These are phyloP conservation scores for Alternaria metachromatica DNA, from an alignment of 2,329 filamentous ascomycete species.

Conservation along the genomic window DNA sequence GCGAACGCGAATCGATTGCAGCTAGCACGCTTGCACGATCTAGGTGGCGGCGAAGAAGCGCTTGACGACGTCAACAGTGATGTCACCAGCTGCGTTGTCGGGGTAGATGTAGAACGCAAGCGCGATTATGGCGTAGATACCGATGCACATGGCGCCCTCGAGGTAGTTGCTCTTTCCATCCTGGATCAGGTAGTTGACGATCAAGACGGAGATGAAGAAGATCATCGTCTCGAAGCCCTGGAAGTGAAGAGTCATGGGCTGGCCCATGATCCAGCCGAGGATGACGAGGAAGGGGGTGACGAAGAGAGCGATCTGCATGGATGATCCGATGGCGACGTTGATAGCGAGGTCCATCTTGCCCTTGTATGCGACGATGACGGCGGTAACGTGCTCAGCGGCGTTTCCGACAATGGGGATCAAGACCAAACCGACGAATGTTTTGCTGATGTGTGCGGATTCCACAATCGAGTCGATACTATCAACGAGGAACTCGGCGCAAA, in stretches of 20 bases:
- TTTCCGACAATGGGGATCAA: constrained; percentile 65
- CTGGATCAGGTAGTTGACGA: constrained; percentile 86
- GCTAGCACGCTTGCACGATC: background rate
- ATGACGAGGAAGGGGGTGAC: constrained; percentile 65
- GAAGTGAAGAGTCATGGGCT: constrained; percentile 75
- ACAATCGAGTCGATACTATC: constrained; percentile 63
- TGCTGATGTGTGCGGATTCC: constrained; percentile 57
- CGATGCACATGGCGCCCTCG: constrained; percentile 71
- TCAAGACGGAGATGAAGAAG: constrained; percentile 82
- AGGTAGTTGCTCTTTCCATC: constrained; percentile 88
- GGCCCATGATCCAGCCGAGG: constrained; percentile 61
- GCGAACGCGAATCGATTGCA: background rate
- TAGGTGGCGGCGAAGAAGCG: constrained; percentile 33
- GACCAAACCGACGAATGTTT: constrained; percentile 64
- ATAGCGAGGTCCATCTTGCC: constrained; percentile 65
- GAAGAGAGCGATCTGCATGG: constrained; percentile 64
- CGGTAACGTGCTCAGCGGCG: constrained; percentile 63
- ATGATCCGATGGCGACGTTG: constrained; percentile 61
- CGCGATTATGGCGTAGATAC: constrained; percentile 65
- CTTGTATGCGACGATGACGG: constrained; percentile 62
- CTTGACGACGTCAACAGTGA: constrained; percentile 35
- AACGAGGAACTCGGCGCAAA: constrained; percentile 63
- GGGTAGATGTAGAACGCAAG: constrained; percentile 68
- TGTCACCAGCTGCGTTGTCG: constrained; percentile 53
- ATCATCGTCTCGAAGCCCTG: constrained; percentile 88